Evolutionary conservation across 2,329 filamentous ascomycete genomes (phyloP), one percentile per base, ranked within the genome.

Genomic region (Grosmannia huntii): DNA sequence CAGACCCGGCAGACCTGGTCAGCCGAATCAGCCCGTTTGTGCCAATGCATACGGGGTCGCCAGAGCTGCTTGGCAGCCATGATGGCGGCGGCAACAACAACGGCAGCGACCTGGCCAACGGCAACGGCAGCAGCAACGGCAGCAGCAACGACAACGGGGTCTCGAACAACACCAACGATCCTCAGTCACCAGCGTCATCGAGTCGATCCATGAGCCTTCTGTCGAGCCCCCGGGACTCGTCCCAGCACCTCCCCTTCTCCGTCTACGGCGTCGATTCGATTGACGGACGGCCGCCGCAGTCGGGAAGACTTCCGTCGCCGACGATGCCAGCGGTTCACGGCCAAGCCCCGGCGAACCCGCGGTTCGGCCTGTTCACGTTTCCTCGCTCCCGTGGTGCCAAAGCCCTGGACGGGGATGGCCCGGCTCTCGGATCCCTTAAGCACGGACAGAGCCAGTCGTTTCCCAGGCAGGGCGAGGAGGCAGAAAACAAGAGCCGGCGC

Each of bases 371-470:
- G 33, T 83, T 87, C 56, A 76, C 74, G 55, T 83, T 79, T 64
- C 76, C 84, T 57, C 81, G 84, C 55, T 82, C 82, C 50, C 77
- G 80, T 57, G 78, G 79, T 28, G 74, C 79, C 5, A 90, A 89
- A 69, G 76, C 77, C 0, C 66, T 77, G 7, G 78, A 81, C 10
- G 79, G 81, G 33, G 78, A 83, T 33, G 84, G 85, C 0, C 85
- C 84, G 6, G 75, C 80, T 1, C 70, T 90, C 9, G 89, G 89
- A 1, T 83, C 80, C 23, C 73, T 91, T 16, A 89, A 88, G 66
- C 72, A 81, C 33, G 79, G 81, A 0, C 87, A 92, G 67, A 90
- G 87, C 65, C 87, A 89, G 66, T 92, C 89, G 0, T 83, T 94
- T 63, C 89, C 89, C 6, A 75, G 80, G 21, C 77, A 79, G 60